Base-by-base conservation (phyloP, 202 grass and related monocot genomes). In the Saccharum hybrid region DNA sequence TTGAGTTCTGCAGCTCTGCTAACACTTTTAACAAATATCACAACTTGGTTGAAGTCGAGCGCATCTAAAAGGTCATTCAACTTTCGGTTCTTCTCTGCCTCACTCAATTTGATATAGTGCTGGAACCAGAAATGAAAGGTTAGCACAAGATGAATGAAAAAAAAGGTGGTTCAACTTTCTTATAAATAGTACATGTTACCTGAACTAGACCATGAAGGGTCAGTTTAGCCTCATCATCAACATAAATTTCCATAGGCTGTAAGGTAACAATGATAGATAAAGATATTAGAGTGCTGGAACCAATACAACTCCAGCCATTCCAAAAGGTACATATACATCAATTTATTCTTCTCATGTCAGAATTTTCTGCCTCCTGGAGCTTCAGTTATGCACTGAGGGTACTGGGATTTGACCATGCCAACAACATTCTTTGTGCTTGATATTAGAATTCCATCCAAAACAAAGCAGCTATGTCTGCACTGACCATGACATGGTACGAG, bases 181-280 rank as follows among this genome's bases (percentile, higher is more conserved):
- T 18, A 49, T 33, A 31, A 33, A 74, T 71, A 46, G 2, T 22
- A 13, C 28, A 19, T 1, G 19, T 66, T 89, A 97, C 94, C 94
- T 97, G 94, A 82, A 97, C 94, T 82, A 97, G 85, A 42, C 94
- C 94, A 91, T 97, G 94, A 68, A 97, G 90, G 63, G 94, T 97
- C 57, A 97, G 64, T 74, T 97, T 97, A 72, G 91, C 94, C 84
- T 97, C 94, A 33, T 97, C 94, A 34, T 97, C 94, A 5, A 97
- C 94, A 88, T 97, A 97, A 83, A 97, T 97, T 93, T 97, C 94
- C 94, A 97, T 97, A 13, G 94, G 94, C 94, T 97, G 94, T 90
- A 91, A 93, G 87, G 87, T 70, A 86, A 89, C 84, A 97, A 90
- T 74, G 79, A 86, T 84, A 97, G 75, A 91, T 69, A 90, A 91